phyloP scores from a whole-genome alignment of 108 stramenopile genomes.

The Pseudonitzschia multistriata region DNA sequence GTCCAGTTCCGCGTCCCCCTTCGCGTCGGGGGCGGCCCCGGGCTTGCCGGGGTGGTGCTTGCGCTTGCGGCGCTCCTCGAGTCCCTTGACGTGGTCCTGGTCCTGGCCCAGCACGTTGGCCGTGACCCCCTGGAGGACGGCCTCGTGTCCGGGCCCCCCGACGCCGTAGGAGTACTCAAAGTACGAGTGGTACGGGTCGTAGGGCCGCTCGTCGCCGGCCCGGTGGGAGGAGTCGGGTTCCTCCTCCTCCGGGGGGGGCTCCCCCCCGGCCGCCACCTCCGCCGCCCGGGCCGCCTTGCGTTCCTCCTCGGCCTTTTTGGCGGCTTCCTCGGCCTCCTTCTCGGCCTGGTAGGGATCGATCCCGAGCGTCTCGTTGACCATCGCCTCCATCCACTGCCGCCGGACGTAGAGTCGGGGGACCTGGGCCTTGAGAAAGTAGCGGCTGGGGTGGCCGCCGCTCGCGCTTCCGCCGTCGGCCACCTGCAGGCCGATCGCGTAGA shows the following conservation, averaged over 20 bases:
- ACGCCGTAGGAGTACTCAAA: slow-evolving; percentile 53
- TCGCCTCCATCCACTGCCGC: slow-evolving; percentile 63
- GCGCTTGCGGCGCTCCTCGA: slow-evolving; percentile 53
- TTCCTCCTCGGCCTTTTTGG: slow-evolving; percentile 15
- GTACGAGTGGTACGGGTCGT: slow-evolving; percentile 81
- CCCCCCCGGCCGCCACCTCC: neutral
- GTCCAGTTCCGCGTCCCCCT: slow-evolving; percentile 20
- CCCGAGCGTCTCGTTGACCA: slow-evolving; percentile 57
- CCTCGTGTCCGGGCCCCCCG: slow-evolving; percentile 36
- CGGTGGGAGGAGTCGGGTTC: neutral
- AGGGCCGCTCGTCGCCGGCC: slow-evolving; percentile 38
- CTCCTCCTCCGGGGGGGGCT: neutral
- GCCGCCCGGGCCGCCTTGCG: slow-evolving; percentile 4
- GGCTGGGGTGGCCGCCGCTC: slow-evolving; percentile 1
- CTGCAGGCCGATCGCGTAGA: slow-evolving; percentile 66
- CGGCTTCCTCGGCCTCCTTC: slow-evolving; percentile 27
- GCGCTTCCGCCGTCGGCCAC: neutral
- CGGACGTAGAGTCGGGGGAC: slow-evolving; percentile 67
- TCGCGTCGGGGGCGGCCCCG: neutral
- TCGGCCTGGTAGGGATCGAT: slow-evolving; percentile 39
- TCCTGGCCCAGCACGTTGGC: slow-evolving; percentile 68
- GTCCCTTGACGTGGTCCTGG: slow-evolving; percentile 35
- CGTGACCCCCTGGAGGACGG: slow-evolving; percentile 52
- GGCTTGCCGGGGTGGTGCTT: slow-evolving; percentile 6
- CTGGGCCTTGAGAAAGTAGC: slow-evolving; percentile 62